Percentiles rank a stretch among this genome's conserved stretches.
These are phyloP conservation scores for Neltuma alba DNA, from an alignment of 306 rosid genomes.

Conservation along the genomic window DNA sequence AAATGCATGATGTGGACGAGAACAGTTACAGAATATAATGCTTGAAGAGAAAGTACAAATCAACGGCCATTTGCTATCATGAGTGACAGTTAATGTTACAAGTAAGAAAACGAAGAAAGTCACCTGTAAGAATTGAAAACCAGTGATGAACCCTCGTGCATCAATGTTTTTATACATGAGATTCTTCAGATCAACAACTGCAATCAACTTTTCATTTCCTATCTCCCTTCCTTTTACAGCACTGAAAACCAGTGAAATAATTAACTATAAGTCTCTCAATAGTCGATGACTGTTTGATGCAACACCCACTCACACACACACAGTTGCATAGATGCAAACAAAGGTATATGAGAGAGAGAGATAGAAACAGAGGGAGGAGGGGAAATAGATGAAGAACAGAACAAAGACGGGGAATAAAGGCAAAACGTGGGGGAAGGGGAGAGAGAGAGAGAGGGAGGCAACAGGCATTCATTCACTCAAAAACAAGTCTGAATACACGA, in stretches of 20 bases:
- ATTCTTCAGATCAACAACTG: slow-evolving; percentile 71
- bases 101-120: slow-evolving; percentile 13
- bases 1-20: no score
- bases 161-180: slow-evolving; percentile 70
- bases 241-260: slow-evolving; percentile 45
- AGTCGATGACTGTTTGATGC: not conserved
- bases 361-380: no score
- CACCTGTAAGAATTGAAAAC: slow-evolving; percentile 92
- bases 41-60: no score
- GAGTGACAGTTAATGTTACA: no score
- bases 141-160: slow-evolving; percentile 80
- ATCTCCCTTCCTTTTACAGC: slow-evolving; percentile 71
- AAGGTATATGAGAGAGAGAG: no score
- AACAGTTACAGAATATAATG: no score
- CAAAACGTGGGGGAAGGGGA: no score
- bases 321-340: not conserved
- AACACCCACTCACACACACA: not conserved
- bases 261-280: not conserved
- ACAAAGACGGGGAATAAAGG: not conserved
- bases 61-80: no score
- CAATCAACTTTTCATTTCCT: slow-evolving; percentile 84
- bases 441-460: no score
- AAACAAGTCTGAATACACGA: not conserved
- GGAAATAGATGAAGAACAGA: not conserved
- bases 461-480: not conserved